Evolutionary conservation across 176 grass and related monocot genomes (phyloP), one percentile per base, ranked within the genome.

Genomic region (Eragrostis nindensis): DNA sequence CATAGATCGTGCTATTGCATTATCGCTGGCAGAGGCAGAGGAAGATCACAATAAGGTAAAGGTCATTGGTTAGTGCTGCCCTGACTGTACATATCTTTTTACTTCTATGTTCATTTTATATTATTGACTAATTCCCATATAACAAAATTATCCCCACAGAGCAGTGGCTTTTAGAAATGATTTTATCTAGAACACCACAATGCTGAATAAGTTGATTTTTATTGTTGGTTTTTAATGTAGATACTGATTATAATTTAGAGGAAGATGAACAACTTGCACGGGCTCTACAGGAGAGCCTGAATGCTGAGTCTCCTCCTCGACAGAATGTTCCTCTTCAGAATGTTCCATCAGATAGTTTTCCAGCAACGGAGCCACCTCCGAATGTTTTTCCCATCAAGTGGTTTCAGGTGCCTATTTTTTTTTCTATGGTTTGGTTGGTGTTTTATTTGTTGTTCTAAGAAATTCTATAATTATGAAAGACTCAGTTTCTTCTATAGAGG

Each of bases 251-350:
- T 81, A 73, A 77, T 76, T 79, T 91, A 71, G 94, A 97, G 80
- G 92, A 97, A 90, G 94, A 97, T 80, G 94, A 97, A 84, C 90
- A 94, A 66, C 87, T 97, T 86, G 91, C 94, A 92, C 70, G 84
- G 46, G 94, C 94, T 68, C 77, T 97, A 44, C 91, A 97, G 48
- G 94, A 97, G 76, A 97, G 91, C 82, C 80, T 94, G 84, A 94
- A 97, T 72, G 26, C 79, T 7, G 91, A 90, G 42, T 94, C 89
- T 90, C 87, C 84, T 71, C 82, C 89, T 45, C 86, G 1, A 77
- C 72, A 80, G 46, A 87, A 82, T 84, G 68, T 77, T 59, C 89
- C 82, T 66, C 42, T 54, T 57, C 54, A 80, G 62, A 66, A 84
- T 74, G 32, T 70, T 92, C 73, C 70, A 80, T 46, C 87, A 44